Evolutionary conservation across 1,139 yeast species (phyloP).

Genomic region (Diutina pseudorugosa): DNA sequence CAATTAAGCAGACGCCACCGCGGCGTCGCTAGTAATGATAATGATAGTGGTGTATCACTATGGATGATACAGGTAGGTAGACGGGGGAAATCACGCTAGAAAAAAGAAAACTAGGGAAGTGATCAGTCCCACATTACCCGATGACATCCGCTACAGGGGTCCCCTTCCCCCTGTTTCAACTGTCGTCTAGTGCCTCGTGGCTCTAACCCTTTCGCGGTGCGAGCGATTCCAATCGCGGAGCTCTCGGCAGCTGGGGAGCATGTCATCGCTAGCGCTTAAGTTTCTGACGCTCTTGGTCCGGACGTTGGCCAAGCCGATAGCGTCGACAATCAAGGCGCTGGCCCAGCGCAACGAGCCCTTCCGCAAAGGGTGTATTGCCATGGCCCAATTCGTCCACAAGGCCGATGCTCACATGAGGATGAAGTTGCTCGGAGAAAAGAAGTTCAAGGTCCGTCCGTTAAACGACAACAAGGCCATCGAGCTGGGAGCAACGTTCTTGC

Average conservation of each 20-base stretch:
- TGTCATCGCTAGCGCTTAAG: constrained; percentile 43
- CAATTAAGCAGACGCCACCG: not conserved
- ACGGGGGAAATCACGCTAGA: too few species aligned
- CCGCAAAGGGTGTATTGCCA: constrained; percentile 45
- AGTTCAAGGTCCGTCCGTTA: constrained; percentile 56
- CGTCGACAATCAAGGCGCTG: constrained; percentile 57
- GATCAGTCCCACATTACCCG: too few species aligned
- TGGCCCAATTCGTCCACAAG: constrained; percentile 66
- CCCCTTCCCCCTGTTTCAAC: too few species aligned
- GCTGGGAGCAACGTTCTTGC: constrained; percentile 67
- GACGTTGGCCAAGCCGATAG: constrained; percentile 76
- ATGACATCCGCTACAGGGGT: too few species aligned
- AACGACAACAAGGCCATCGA: constrained; percentile 81
- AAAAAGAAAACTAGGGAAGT: too few species aligned
- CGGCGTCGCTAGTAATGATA: too few species aligned
- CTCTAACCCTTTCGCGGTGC: not conserved
- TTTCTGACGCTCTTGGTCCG: constrained; percentile 63
- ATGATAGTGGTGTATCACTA: too few species aligned
- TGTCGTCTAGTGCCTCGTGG: too few species aligned
- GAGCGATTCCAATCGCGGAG: not conserved
- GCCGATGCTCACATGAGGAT: constrained; percentile 54
- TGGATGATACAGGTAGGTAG: too few species aligned
- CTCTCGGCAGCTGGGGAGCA: not conserved
- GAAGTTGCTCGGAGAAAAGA: constrained; percentile 50
- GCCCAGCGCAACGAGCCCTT: constrained; percentile 67